These are phyloP conservation scores for Microglena sp. DNA, from an alignment of 139 green algal species.

Conservation along the genomic window DNA sequence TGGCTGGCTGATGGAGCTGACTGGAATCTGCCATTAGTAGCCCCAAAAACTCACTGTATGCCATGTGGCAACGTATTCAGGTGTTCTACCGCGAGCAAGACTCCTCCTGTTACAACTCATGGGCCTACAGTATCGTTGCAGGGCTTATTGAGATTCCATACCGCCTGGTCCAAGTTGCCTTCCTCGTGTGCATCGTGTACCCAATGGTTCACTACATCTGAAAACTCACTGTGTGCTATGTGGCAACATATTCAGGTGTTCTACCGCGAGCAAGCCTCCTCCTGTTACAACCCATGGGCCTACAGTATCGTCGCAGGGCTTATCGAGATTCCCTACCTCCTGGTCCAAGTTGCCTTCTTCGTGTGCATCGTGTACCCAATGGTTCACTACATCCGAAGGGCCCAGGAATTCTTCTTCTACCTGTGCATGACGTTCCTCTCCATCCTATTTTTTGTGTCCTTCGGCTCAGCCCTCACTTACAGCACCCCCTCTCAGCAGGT, in stretches of 20 bases:
- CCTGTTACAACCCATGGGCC: conserved; percentile 25
- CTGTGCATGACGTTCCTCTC: conserved; percentile 18
- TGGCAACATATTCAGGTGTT: too few relatives aligned
- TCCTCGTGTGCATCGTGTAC: conserved; percentile 55
- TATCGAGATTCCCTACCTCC: conserved; percentile 46
- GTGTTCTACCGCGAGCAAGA: too few relatives aligned
- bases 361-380: conserved; percentile 46
- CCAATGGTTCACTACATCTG: conserved; percentile 30
- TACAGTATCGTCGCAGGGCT: conserved; percentile 31
- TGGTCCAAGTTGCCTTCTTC: conserved; percentile 41
- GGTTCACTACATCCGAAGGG: conserved; percentile 24
- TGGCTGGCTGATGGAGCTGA: too few relatives aligned
- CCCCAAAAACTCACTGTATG: not conserved
- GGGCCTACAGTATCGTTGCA: conserved; percentile 33
- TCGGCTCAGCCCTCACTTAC: conserved; percentile 27
- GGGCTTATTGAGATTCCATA: conserved; percentile 45
- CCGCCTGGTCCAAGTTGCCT: conserved; percentile 26
- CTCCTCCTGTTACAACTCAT: conserved; percentile 23
- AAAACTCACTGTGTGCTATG: conserved; percentile 5
- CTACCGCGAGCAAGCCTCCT: conserved; percentile 22
- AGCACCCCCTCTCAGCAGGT: conserved; percentile 28
- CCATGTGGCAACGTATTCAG: too few relatives aligned
- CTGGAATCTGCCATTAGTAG: conserved; percentile 32
- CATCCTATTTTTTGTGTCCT: conserved; percentile 27
- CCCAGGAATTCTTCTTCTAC: conserved; percentile 34